These are phyloP conservation scores for Eleusine indica DNA, from an alignment of 176 grass and related monocot species.

Conservation along the genomic window DNA sequence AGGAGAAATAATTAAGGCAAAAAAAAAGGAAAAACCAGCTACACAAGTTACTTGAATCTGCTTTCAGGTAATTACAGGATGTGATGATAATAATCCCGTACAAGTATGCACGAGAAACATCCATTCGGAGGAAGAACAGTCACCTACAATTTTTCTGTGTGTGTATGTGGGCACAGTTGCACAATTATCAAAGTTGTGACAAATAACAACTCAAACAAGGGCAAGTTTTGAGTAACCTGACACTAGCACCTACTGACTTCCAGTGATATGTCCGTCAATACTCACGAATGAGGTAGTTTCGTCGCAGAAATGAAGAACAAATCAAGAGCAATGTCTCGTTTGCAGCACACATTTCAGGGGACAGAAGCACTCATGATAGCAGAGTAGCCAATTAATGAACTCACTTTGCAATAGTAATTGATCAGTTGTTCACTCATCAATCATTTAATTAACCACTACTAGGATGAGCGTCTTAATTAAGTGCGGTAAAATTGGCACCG, in stretches of 20 bases:
- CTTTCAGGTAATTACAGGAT: not conserved
- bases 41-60: not conserved
- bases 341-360: not conserved
- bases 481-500: not conserved
- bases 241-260: constrained; percentile 8
- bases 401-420: not conserved
- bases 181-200: constrained; percentile 28
- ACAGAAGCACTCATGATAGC: not conserved
- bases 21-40: not conserved
- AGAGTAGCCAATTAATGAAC: constrained; percentile 1
- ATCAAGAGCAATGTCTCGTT: not conserved
- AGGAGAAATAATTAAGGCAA: constrained; percentile 23
- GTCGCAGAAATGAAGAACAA: not conserved
- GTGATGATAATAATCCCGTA: not conserved
- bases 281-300: not conserved
- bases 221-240: not conserved
- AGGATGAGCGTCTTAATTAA: not conserved
- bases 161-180: not conserved
- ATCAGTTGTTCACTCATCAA: not conserved
- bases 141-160: constrained; percentile 15
- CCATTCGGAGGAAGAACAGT: not conserved
- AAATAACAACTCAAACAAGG: not conserved
- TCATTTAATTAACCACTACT: constrained; percentile 13
- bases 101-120: not conserved
- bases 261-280: not conserved